Evolutionary conservation across 2,329 filamentous ascomycete species (phyloP).

Genomic region (Pyrenochaeta sp.): DNA sequence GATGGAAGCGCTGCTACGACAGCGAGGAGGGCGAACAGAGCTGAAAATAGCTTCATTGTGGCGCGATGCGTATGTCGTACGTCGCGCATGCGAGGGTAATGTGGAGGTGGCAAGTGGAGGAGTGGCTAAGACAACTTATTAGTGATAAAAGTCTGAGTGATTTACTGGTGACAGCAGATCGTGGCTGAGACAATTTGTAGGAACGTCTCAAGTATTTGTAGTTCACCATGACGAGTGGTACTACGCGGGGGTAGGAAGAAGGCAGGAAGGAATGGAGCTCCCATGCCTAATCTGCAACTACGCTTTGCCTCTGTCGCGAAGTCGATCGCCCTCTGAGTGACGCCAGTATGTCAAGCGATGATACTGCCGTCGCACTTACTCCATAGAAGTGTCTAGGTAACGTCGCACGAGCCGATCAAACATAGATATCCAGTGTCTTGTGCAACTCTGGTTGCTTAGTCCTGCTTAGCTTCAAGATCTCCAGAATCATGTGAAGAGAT

Average conservation of each 20-base stretch:
- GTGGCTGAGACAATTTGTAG: not conserved
- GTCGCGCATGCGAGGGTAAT: not conserved
- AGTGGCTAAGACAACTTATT: too few species aligned
- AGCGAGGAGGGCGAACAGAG: constrained; percentile 1
- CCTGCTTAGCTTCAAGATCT: not conserved
- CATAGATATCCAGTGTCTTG: not conserved
- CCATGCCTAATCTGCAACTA: not conserved
- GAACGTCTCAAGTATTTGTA: constrained; percentile 1
- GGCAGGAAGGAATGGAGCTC: constrained; percentile 9
- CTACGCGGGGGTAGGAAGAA: not conserved
- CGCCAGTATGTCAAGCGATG: not conserved
- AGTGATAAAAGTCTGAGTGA: too few species aligned
- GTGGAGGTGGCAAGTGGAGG: too few species aligned
- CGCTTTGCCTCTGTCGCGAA: not conserved
- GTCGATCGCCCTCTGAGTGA: not conserved
- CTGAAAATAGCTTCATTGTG: constrained; percentile 11
- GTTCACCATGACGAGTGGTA: not conserved
- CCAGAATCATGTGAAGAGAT: not conserved
- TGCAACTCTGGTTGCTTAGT: not conserved
- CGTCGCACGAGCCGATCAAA: constrained; percentile 2
- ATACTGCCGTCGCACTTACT: not conserved
- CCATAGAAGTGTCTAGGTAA: not conserved
- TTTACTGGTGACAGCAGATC: not conserved
- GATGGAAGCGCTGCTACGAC: constrained; percentile 11
- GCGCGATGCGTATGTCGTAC: not conserved